phyloP scores from a whole-genome alignment of 2,329 filamentous ascomycete species.

The Fusarium sp. region DNA sequence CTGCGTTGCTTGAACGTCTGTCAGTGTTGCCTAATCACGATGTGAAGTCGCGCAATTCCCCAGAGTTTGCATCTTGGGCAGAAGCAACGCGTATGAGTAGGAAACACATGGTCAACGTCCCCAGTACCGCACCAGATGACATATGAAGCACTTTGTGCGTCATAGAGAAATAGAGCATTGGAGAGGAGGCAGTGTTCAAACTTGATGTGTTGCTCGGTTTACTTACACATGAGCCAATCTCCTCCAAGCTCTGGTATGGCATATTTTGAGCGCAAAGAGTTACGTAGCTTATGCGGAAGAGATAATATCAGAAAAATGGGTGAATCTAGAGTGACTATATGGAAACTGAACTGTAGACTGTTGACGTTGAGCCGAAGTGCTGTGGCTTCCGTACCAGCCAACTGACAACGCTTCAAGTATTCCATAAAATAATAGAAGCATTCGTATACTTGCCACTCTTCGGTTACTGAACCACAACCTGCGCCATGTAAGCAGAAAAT shows the following conservation, averaged over 20 bases:
- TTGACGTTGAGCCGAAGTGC: background rate
- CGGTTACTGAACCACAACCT: background rate
- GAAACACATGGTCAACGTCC: background rate
- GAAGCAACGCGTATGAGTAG: background rate
- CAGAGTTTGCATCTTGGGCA: background rate
- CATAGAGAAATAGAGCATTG: background rate
- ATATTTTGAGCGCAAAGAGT: background rate
- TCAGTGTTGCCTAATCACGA: background rate
- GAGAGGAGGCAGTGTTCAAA: background rate
- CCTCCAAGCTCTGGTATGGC: background rate
- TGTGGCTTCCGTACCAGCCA: background rate
- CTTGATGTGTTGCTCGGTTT: background rate
- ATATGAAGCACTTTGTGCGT: background rate
- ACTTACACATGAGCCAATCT: background rate
- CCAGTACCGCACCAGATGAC: background rate
- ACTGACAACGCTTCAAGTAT: background rate
- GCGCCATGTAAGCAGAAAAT: background rate
- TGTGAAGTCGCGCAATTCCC: background rate
- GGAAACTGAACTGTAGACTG: background rate
- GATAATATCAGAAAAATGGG: background rate
- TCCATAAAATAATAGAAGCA: too few species aligned
- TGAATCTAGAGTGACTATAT: background rate
- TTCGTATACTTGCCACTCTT: background rate
- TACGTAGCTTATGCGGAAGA: too few species aligned
- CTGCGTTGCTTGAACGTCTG: background rate